These are phyloP conservation scores for Cladosporium sp. DNA, from an alignment of 2,329 filamentous ascomycete species.

Conservation along the genomic window DNA sequence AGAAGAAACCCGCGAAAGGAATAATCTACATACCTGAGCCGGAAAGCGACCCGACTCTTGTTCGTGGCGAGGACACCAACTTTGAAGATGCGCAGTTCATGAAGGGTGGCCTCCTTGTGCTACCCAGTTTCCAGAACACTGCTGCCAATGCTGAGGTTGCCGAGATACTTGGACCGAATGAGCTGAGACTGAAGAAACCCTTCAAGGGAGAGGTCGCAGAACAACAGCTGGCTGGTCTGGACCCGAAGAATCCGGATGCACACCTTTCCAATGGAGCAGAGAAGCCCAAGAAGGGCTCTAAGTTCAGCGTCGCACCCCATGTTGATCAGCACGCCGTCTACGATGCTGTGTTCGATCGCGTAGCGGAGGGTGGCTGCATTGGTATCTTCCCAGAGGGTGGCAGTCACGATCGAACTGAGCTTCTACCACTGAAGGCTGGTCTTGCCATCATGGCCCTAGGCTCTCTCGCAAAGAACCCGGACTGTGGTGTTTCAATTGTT, in stretches of 20 bases:
- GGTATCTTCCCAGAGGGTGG: conserved; percentile 97
- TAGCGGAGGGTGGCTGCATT: conserved; percentile 80
- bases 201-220: conserved; percentile 75
- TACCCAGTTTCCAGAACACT: conserved; percentile 78
- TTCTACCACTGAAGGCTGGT: conserved; percentile 90
- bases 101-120: conserved; percentile 76
- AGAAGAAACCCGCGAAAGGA: conserved; percentile 73
- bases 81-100: conserved; percentile 70
- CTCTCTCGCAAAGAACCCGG: conserved; percentile 75
- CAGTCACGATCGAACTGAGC: conserved; percentile 87
- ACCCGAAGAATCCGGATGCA: conserved; percentile 55
- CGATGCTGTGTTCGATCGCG: conserved; percentile 80
- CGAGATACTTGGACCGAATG: conserved; percentile 73
- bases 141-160: conserved; percentile 79
- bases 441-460: conserved; percentile 97
- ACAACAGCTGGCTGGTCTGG: conserved; percentile 75
- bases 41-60: conserved; percentile 72
- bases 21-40: conserved; percentile 87
- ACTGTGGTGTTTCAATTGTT: conserved; percentile 89
- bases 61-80: conserved; percentile 75
- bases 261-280: conserved; percentile 48
- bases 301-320: conserved; percentile 84
- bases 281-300: conserved; percentile 66
- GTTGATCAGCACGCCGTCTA: conserved; percentile 94
- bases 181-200: conserved; percentile 80